Base-by-base conservation (phyloP, 139 green algal genomes). In the Auxenochlorella pyrenoidosa region DNA sequence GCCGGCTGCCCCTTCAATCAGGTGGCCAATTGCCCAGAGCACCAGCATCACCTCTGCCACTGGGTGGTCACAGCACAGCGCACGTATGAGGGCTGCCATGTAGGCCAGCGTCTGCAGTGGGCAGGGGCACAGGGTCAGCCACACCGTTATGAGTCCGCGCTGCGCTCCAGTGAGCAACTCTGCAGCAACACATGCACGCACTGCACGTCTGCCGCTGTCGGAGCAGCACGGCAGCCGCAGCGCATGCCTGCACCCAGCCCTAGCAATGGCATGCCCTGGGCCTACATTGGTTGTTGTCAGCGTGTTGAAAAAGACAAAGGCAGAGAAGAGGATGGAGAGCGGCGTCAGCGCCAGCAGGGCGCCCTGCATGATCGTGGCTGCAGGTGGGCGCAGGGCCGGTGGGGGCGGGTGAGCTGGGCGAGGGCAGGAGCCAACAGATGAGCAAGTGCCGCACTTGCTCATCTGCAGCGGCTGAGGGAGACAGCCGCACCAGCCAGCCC, bases 41-140 rank as follows among this genome's bases (percentile, higher is more conserved):
- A 92, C 87, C 12, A 92, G 83, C 51, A 92, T 88, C 24, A 91
- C 68, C 59, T 91, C 90, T 4, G 89, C 90, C 43, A 92, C 90
- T 34, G 88, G 88, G 75, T 91, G 88, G 30, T 83, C 76, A 24
- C 44, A n/a, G 51, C 80, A 88, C 58, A 84, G 30, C 28, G 63
- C 60, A 16, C 87, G 87, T 51, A 92, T 85, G 32, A 89, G 73
- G 30, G 77, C 87, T 40, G 89, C 90, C 38, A 91, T 90, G 81
- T 84, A 93, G 19, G 87, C 79, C 44, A 91, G 59, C 47, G 87
- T 91, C 87, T 91, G 80, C 47, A 72, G 43, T 36, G 15, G 12
- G 16, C 16, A 22, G n/a, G 32, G 24, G 44, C 6, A 60, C 28
- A 2, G 43, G 44, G 44, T 3, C 8, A n/a, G 5, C 22, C 5